Evolutionary conservation across 164 flowering plant species (phyloP), one percentile per base, ranked within the genome.

Genomic region (Chimonanthus salicifolius): DNA sequence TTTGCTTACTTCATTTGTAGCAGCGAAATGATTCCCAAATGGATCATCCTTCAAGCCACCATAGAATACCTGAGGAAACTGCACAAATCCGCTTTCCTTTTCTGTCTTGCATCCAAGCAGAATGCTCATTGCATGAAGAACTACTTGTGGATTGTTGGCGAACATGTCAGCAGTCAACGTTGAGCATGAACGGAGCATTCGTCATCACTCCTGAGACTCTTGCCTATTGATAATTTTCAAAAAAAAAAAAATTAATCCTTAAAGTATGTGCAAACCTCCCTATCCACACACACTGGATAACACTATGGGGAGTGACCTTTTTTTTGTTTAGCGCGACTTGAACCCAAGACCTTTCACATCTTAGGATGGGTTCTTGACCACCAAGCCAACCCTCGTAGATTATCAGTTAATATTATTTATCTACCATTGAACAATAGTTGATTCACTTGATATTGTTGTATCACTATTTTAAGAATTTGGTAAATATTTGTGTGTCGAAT

Each of bases 161-260:
- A 69, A 85, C 94, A 89, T 88, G 75, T 91, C 94, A n/a, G 47
- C 96, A 91, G 74, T 91, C 94, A 20, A 89, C 86, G 71, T 91
- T 91, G 6, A 91, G 79, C 83, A 87, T 88, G 76, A 81, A 80
- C 0, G 94, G 91, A 0, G 96, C 87, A 78, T 89, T 91, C 4
- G 93, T 88, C 86, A 91, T 85, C 75, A 87, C 79, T 46, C 90
- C 92, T 0, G 96, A 91, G 4, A 87, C 89, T 75, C 92, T 82
- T 0, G 83, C 82, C 90, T 88, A 80, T 49, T 33, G 49, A 18
- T 6, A n/a, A 47, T 44, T 6, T 45, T 10, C 20, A 46, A 16
- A 46, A 67, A 5, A 4, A 67, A 16, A 13, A 46, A 43, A 33
- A 33, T 33, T 33, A 33, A 33, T 33, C 33, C 1, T 33, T 33